phyloP scores from a whole-genome alignment of 768 basidiomycete species.

The Termitomyces sp. region DNA sequence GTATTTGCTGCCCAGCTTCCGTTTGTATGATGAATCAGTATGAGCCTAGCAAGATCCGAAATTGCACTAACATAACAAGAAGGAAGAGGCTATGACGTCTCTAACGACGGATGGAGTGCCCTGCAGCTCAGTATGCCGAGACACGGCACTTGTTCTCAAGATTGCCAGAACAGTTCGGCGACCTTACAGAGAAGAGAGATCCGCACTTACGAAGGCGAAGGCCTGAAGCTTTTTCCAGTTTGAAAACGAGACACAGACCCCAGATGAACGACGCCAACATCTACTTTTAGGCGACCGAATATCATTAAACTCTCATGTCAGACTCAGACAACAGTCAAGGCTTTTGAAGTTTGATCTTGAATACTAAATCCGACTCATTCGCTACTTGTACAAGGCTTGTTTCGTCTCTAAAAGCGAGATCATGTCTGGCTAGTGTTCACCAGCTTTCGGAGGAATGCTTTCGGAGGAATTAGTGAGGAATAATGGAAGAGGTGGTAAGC shows the following conservation, averaged over 20 bases:
- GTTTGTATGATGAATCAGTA: background rate
- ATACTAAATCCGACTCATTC: background rate
- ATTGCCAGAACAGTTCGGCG: background rate
- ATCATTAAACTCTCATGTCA: background rate
- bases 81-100: conserved; percentile 52
- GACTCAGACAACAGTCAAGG: background rate
- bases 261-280: background rate
- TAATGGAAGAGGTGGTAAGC: background rate
- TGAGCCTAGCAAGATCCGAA: background rate
- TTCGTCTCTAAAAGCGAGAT: background rate
- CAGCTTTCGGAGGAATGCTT: background rate
- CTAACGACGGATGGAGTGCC: conserved; percentile 41
- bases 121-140: conserved; percentile 36
- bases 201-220: background rate
- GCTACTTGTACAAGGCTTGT: background rate
- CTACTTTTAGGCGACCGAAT: background rate
- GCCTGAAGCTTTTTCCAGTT: background rate
- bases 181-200: background rate
- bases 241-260: background rate
- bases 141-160: background rate
- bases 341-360: background rate
- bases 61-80: conserved; percentile 42
- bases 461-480: background rate
- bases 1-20: conserved; percentile 57
- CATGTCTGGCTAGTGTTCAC: background rate